These are phyloP conservation scores for Ascomycota sp. DNA, from an alignment of 2,329 filamentous ascomycete genomes.

Conservation along the genomic window DNA sequence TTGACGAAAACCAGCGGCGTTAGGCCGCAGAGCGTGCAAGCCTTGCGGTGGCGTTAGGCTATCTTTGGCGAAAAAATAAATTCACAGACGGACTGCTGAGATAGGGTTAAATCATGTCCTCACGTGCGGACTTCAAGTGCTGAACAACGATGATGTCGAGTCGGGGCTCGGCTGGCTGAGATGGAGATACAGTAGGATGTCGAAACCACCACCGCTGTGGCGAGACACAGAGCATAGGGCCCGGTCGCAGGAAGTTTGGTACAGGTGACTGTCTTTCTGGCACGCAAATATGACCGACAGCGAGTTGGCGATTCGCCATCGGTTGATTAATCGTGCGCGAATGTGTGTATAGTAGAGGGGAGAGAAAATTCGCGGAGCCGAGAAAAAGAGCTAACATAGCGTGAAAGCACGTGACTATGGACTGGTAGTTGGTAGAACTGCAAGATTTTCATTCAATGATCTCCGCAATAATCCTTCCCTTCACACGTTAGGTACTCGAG, in stretches of 20 bases:
- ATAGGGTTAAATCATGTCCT: too few relatives aligned
- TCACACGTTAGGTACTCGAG: too few relatives aligned
- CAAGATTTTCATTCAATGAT: neutral
- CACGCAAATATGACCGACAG: slow-evolving; percentile 41
- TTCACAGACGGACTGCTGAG: too few relatives aligned
- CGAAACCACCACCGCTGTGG: slow-evolving; percentile 10
- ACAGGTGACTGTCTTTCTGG: slow-evolving; percentile 23
- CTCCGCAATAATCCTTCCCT: neutral
- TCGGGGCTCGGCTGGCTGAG: too few relatives aligned
- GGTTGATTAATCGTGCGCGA: slow-evolving; percentile 41
- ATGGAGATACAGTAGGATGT: slow-evolving; percentile 5
- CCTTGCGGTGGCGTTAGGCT: too few relatives aligned
- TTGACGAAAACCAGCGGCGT: too few relatives aligned
- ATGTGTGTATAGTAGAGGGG: slow-evolving; percentile 20
- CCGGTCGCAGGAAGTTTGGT: slow-evolving; percentile 7
- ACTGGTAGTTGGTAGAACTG: neutral
- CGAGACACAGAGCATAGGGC: slow-evolving; percentile 5
- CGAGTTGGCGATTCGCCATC: slow-evolving; percentile 27
- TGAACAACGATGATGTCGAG: too few relatives aligned
- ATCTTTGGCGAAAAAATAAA: too few relatives aligned
- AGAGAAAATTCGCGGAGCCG: slow-evolving; percentile 4
- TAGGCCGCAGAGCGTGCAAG: too few relatives aligned
- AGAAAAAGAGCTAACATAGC: neutral
- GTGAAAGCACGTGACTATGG: neutral
- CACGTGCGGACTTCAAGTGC: too few relatives aligned